Percentiles rank a stretch among this genome's conserved stretches.
Evolutionary conservation across 305 asterid species (phyloP).

Genomic region (Fraxinus velutina): DNA sequence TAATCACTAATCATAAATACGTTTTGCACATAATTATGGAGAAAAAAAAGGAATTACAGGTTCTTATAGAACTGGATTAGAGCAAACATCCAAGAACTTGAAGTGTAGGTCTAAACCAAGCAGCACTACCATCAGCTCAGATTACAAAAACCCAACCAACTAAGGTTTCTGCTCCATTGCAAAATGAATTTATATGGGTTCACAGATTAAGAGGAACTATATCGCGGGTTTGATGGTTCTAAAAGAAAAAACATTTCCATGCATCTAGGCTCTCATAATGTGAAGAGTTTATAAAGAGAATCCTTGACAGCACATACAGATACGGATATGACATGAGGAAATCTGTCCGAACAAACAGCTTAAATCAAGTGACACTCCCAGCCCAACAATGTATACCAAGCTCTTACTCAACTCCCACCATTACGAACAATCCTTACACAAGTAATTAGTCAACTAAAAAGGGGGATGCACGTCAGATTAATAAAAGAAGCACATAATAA

Average conservation of each 20-base stretch:
- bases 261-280: neutral
- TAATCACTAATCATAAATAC: neutral
- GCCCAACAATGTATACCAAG: neutral
- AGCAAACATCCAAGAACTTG: neutral
- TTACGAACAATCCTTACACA: neutral
- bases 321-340: neutral
- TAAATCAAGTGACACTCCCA: neutral
- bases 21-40: neutral
- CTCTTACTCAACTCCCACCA: neutral
- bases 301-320: neutral
- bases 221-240: neutral
- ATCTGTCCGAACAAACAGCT: neutral
- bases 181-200: neutral
- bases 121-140: neutral
- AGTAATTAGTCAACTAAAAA: neutral
- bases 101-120: constrained; percentile 4
- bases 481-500: neutral
- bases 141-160: neutral
- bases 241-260: neutral
- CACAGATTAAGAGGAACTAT: neutral
- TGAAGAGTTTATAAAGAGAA: neutral
- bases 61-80: neutral
- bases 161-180: neutral
- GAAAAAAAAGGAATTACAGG: neutral
- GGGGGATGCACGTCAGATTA: neutral